These are phyloP conservation scores for Pseudophaeomoniella oleicola DNA, from an alignment of 2,329 filamentous ascomycete species.

Conservation along the genomic window DNA sequence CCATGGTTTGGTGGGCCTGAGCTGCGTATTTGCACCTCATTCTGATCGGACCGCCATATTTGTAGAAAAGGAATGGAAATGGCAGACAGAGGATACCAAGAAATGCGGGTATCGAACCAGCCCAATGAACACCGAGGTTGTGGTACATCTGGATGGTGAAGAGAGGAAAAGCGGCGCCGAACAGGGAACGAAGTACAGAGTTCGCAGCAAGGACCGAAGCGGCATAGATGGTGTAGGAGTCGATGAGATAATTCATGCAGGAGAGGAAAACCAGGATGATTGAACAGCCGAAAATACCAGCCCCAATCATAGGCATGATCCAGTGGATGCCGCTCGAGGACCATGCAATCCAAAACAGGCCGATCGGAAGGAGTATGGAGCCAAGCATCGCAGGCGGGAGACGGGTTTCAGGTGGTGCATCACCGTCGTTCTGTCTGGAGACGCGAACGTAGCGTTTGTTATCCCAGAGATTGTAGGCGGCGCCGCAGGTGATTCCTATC, in stretches of 20 bases:
- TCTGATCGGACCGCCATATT: slow-evolving; percentile 24
- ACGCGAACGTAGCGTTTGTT: slow-evolving; percentile 26
- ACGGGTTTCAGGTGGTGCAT: slow-evolving; percentile 44
- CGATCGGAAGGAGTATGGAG: slow-evolving; percentile 38
- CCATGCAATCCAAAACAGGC: slow-evolving; percentile 48
- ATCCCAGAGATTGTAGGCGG: slow-evolving; percentile 25
- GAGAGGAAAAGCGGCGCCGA: slow-evolving; percentile 32
- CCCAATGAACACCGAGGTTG: slow-evolving; percentile 32
- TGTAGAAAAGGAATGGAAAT: slow-evolving; percentile 30
- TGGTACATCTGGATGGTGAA: slow-evolving; percentile 32
- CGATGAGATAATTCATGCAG: slow-evolving; percentile 27
- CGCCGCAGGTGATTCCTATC: slow-evolving; percentile 24
- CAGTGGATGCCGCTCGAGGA: slow-evolving; percentile 32
- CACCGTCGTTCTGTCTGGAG: slow-evolving; percentile 33
- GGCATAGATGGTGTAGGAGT: slow-evolving; percentile 28
- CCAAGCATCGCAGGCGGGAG: slow-evolving; percentile 36
- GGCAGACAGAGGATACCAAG: slow-evolving; percentile 28
- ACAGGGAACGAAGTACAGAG: slow-evolving; percentile 29
- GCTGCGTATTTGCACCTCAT: slow-evolving; percentile 26
- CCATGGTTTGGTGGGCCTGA: slow-evolving; percentile 17
- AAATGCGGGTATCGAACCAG: slow-evolving; percentile 30
- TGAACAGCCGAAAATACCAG: slow-evolving; percentile 26
- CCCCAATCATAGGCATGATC: slow-evolving; percentile 21
- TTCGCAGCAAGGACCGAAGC: slow-evolving; percentile 29
- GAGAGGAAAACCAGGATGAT: slow-evolving; percentile 26